Evolutionary conservation across 768 basidiomycete genomes (phyloP).

Genomic region (Lactarius hengduanensis): DNA sequence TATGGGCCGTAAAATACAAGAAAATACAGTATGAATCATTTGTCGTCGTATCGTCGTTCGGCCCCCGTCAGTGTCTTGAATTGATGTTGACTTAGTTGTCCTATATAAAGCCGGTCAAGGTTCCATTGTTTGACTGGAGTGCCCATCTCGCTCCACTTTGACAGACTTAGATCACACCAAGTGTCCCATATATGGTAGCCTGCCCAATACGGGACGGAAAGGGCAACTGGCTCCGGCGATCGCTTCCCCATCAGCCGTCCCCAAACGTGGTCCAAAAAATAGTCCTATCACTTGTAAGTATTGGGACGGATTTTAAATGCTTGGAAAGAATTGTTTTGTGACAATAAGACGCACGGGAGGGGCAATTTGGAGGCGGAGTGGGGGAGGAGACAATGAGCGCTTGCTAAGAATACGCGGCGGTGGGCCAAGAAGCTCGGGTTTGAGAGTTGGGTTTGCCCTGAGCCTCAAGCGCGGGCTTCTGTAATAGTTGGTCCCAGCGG

Average conservation of each 20-base stretch:
- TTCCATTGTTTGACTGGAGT: constrained; percentile 1
- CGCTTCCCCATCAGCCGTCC: constrained; percentile 15
- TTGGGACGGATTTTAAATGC: background rate
- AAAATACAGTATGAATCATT: background rate
- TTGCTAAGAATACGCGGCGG: constrained; percentile 10
- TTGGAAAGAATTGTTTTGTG: background rate
- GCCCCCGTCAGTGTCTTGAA: background rate
- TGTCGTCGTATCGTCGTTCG: background rate
- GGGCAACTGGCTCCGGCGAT: constrained; percentile 20
- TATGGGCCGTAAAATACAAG: background rate
- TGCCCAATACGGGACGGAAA: constrained; percentile 15
- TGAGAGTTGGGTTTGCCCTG: constrained; percentile 22
- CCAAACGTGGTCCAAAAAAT: constrained; percentile 8
- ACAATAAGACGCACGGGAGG: constrained; percentile 6
- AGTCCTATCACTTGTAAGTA: background rate
- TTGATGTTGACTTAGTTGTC: background rate
- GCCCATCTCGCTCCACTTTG: constrained; percentile 1
- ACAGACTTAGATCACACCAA: constrained; percentile 5
- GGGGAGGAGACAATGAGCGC: constrained; percentile 16
- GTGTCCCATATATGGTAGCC: constrained; percentile 14
- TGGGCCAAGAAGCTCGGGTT: constrained; percentile 17
- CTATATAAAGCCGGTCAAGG: background rate
- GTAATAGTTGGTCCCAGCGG: constrained; percentile 28
- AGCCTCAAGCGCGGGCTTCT: constrained; percentile 29
- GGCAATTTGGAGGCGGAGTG: constrained; percentile 9